These are phyloP conservation scores for Sordariomycetes sp. DNA, from an alignment of 2,329 filamentous ascomycete species.

Conservation along the genomic window DNA sequence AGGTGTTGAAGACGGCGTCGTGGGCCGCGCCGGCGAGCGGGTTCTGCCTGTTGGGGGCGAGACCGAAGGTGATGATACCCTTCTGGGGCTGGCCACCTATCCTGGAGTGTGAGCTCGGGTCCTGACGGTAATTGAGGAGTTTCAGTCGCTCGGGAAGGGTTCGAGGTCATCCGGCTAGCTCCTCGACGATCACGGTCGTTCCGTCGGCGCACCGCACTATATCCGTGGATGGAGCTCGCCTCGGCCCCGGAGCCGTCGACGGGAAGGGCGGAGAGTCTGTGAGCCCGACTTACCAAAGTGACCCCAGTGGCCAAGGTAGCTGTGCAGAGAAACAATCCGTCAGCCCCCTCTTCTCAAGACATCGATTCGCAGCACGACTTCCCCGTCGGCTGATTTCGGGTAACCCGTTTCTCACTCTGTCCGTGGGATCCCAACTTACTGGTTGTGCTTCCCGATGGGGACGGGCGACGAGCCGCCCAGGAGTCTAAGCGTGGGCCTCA, in stretches of 20 bases:
- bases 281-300: slow-evolving; percentile 47
- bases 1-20: slow-evolving; percentile 90
- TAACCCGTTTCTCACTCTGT: background rate
- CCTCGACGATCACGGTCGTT: background rate
- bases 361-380: background rate
- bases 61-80: slow-evolving; percentile 56
- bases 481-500: slow-evolving; percentile 3
- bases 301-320: slow-evolving; percentile 66
- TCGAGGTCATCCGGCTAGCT: background rate
- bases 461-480: slow-evolving; percentile 19
- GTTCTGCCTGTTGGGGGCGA: slow-evolving; percentile 81
- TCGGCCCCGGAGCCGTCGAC: background rate
- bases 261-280: background rate
- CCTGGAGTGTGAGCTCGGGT: background rate
- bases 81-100: slow-evolving; percentile 26
- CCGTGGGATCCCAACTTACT: slow-evolving; percentile 20
- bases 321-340: slow-evolving; percentile 19
- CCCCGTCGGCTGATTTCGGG: slow-evolving; percentile 1
- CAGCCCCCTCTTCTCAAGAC: slow-evolving; percentile 9
- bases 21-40: slow-evolving; percentile 66
- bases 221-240: background rate
- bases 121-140: background rate
- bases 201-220: background rate
- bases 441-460: slow-evolving; percentile 27
- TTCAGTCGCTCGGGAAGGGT: background rate